phyloP scores from a whole-genome alignment of 169 alveolate genomes.

The Cryptosporidium ryanae region DNA sequence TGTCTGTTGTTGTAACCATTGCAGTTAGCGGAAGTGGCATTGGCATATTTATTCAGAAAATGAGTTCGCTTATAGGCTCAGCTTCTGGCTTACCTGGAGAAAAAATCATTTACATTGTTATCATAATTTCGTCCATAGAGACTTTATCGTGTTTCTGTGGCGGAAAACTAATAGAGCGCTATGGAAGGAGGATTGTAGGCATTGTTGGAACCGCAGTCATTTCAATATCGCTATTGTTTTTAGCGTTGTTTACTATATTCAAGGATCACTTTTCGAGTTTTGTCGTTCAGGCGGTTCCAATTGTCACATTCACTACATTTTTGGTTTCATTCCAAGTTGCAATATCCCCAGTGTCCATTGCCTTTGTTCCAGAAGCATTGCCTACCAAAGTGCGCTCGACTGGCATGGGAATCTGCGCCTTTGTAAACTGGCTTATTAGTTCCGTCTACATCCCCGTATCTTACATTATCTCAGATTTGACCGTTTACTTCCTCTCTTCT shows the following conservation, averaged over 20 bases:
- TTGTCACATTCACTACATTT: conserved; percentile 29
- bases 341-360: conserved; percentile 36
- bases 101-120: conserved; percentile 36
- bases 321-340: conserved; percentile 55
- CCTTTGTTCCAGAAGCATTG: conserved; percentile 58
- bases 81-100: conserved; percentile 54
- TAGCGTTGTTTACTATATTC: conserved; percentile 37
- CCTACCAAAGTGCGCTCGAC: conserved; percentile 63
- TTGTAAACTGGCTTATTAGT: conserved; percentile 43
- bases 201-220: conserved; percentile 38
- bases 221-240: conserved; percentile 16
- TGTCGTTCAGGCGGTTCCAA: conserved; percentile 16
- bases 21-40: conserved; percentile 73
- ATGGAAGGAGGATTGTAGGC: conserved; percentile 61
- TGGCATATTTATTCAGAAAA: conserved; percentile 64
- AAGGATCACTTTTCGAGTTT: conserved; percentile 1
- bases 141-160: conserved; percentile 55
- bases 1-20: conserved; percentile 16
- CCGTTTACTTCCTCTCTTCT: conserved; percentile 24
- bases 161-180: conserved; percentile 35
- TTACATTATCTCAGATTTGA: conserved; percentile 58
- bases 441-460: conserved; percentile 45
- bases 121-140: conserved; percentile 6
- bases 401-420: conserved; percentile 56
- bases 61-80: conserved; percentile 50